Base-by-base conservation (phyloP, 306 rosid species). In the Prunus fruticosa region DNA sequence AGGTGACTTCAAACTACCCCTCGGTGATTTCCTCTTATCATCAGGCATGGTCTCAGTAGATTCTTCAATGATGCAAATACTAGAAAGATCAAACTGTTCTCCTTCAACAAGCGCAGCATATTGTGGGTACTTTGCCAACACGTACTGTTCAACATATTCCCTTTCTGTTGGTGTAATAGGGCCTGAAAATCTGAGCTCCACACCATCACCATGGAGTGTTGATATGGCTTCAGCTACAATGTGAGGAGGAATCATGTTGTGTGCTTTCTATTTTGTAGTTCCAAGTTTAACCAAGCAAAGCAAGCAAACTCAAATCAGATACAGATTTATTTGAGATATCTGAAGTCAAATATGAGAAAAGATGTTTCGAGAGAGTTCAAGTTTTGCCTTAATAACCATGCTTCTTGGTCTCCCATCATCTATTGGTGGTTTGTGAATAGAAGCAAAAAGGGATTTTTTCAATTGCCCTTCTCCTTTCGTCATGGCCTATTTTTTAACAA, bases 161-260 rank as follows among this genome's bases (percentile, higher is more conserved):
- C 80, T 93, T 82, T 93, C 98, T 62, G 93, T 87, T 60, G 88
- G 93, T 14, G 98, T 93, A 61, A 91, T 91, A 20, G 97, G 98
- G 56, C 96, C 98, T 6, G 98, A 93, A 91, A 93, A 93, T 86
- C 96, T 86, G n/a, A 93, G 81, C 66, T 90, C 98, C 49, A 91
- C 86, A 46, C 90, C 96, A 19, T 81, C 84, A 53, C 74, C 84
- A 11, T 78, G 88, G 18, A 93, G 83, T 1, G 83, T 87, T 79
- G 98, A 90, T 77, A 91, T 85, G 41, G 89, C 89, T 64, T 85
- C 86, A 0, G 89, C 89, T 63, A 85, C 78, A 67, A 85, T 82
- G 72, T 82, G 89, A 28, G 89, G 76, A 46, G 89, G 89, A 58
- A 85, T 85, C 74, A 85, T 70, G 13, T 82, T 85, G 58, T 82